Percentiles rank a stretch among this genome's conserved stretches.
These are phyloP conservation scores for Annulohypoxylon bovei DNA, from an alignment of 495 filamentous ascomycete species.

Conservation along the genomic window DNA sequence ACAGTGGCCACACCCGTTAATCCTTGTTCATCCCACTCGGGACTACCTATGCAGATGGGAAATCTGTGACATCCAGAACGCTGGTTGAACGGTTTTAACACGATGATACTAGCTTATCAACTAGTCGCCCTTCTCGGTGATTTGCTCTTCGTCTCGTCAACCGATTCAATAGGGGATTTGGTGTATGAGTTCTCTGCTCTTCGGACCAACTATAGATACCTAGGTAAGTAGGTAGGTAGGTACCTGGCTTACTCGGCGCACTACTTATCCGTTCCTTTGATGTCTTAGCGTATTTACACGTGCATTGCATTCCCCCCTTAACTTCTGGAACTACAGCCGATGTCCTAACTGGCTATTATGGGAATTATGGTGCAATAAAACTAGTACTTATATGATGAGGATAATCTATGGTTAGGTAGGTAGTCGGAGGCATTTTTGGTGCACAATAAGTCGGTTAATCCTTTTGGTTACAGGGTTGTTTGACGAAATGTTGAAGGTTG, in stretches of 20 bases:
- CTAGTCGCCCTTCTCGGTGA: conserved; percentile 26
- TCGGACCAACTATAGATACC: conserved; percentile 15
- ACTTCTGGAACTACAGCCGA: conserved; percentile 34
- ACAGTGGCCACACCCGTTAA: conserved; percentile 27
- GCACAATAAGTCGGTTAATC: conserved; percentile 54
- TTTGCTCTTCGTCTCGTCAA: conserved; percentile 15
- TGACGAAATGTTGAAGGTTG: conserved; percentile 17
- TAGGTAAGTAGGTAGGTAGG: too few species aligned
- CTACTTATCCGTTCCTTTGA: conserved; percentile 29
- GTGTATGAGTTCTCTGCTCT: conserved; percentile 7
- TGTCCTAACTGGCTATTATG: conserved; percentile 42
- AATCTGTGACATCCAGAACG: too few species aligned
- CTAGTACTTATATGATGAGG: conserved; percentile 37
- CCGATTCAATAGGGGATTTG: conserved; percentile 4
- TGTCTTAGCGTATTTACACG: conserved; percentile 25
- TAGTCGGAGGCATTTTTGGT: conserved; percentile 34
- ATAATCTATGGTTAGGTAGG: conserved; percentile 34
- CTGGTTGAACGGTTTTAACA: conserved; percentile 41
- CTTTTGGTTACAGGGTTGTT: conserved; percentile 27
- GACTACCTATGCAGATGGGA: too few species aligned
- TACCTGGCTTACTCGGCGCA: conserved; percentile 29
- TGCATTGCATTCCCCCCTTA: conserved; percentile 32
- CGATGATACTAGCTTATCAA: conserved; percentile 21
- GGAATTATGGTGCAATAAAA: conserved; percentile 43
- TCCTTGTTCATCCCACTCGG: conserved; percentile 26